These are phyloP conservation scores for Dryas drummondii DNA, from an alignment of 306 rosid genomes.

Conservation along the genomic window DNA sequence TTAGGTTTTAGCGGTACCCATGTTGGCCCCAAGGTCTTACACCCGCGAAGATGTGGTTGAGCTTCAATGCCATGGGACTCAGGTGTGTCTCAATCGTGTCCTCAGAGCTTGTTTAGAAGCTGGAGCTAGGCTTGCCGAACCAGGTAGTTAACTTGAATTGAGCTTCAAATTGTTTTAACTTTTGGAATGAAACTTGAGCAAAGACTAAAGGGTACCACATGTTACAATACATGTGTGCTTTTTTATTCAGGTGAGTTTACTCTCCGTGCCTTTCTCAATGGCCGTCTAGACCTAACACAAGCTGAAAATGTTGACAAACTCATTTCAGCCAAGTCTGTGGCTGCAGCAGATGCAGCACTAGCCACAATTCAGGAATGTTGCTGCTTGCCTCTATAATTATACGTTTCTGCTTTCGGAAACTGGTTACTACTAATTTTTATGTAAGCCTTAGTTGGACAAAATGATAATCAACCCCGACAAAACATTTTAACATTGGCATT, in stretches of 20 bases:
- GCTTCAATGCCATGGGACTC: slow-evolving; percentile 94
- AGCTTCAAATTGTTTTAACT: not conserved
- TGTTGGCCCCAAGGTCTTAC: slow-evolving; percentile 94
- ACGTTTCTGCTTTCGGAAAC: not conserved
- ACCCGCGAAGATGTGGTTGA: slow-evolving; percentile 96
- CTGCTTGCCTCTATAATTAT: not conserved
- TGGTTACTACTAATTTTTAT: not conserved
- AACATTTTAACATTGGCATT: slow-evolving; percentile 15
- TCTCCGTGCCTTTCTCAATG: slow-evolving; percentile 92
- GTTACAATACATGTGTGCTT: not conserved
- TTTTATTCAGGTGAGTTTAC: slow-evolving; percentile 75
- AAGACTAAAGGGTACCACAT: not conserved
- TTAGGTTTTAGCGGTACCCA: slow-evolving; percentile 73
- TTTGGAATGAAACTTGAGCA: not conserved
- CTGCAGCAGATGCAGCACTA: slow-evolving; percentile 95
- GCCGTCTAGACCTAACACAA: slow-evolving; percentile 88
- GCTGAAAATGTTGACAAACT: slow-evolving; percentile 82
- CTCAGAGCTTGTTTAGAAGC: slow-evolving; percentile 85
- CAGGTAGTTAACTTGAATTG: slow-evolving; percentile 50
- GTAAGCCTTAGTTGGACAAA: not conserved
- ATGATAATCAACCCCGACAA: not conserved
- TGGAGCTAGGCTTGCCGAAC: slow-evolving; percentile 89
- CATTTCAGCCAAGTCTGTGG: slow-evolving; percentile 68
- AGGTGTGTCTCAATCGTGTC: slow-evolving; percentile 88
- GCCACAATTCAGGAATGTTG: slow-evolving; percentile 80